A percentile compares a stretch with the other conserved stretches of the same genome.
Conservation (phyloP, 768 basidiomycete genomes). For the Podaxis sp. region DNA sequence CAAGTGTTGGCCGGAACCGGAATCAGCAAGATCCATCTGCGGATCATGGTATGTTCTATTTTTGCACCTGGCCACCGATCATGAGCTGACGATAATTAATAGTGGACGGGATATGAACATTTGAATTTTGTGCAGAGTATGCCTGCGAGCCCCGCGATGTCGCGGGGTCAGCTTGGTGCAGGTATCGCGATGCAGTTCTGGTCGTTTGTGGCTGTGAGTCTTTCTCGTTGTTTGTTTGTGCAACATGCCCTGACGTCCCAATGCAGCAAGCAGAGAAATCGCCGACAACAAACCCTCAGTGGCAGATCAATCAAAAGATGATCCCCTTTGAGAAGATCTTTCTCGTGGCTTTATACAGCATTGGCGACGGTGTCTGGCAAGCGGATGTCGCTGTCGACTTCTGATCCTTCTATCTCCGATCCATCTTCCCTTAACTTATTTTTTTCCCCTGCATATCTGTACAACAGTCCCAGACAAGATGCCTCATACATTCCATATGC, state of each 20-base stretch:
- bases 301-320: neutral
- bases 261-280: constrained; percentile 7
- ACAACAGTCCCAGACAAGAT: no score
- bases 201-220: constrained; percentile 9
- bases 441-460: no score
- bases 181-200: constrained; percentile 25
- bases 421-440: neutral
- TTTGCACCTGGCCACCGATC: neutral
- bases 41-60: constrained; percentile 11
- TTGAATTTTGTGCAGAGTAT: constrained; percentile 8
- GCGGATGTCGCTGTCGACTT: constrained; percentile 15
- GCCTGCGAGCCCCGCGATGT: constrained; percentile 24
- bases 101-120: constrained; percentile 15
- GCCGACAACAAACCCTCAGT: constrained; percentile 5
- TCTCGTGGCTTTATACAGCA: constrained; percentile 12
- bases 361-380: constrained; percentile 14
- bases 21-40: constrained; percentile 7
- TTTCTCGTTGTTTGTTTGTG: neutral
- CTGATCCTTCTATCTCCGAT: neutral
- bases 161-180: constrained; percentile 37
- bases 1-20: constrained; percentile 7
- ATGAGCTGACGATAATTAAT: neutral
- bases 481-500: no score
- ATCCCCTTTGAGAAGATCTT: constrained; percentile 14
- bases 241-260: neutral